Conservation (phyloP, 1,284 basidiomycete species). For the Boletellus sp. region DNA sequence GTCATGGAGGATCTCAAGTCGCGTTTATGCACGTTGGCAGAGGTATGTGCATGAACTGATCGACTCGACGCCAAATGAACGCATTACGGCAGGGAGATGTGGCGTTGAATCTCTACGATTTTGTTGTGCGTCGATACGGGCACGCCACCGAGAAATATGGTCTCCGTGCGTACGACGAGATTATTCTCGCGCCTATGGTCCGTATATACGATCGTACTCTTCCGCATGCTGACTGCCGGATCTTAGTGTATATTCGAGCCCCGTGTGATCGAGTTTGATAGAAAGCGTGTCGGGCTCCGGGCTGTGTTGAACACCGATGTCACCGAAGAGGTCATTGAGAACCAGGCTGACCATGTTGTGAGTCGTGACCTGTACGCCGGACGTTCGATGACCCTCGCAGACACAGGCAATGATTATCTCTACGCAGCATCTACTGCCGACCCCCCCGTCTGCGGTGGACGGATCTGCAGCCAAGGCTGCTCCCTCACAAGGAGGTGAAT, state of each 20-base stretch:
- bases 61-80: not conserved
- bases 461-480: conserved; percentile 18
- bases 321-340: conserved; percentile 71
- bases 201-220: conserved; percentile 18
- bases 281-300: conserved; percentile 56
- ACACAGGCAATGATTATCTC: conserved; percentile 84
- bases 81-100: conserved; percentile 69
- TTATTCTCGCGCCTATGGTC: conserved; percentile 92
- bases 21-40: conserved; percentile 77
- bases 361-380: conserved; percentile 23
- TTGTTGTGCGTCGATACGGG: conserved; percentile 77
- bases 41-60: conserved; percentile 49
- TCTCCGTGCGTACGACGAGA: conserved; percentile 92
- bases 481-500: conserved; percentile 29
- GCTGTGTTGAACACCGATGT: conserved; percentile 52
- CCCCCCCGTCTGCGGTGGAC: conserved; percentile 26
- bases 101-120: conserved; percentile 85
- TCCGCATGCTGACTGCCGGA: conserved; percentile 4
- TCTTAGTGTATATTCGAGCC: conserved; percentile 88
- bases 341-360: conserved; percentile 60
- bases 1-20: conserved; percentile 88
- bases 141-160: conserved; percentile 84
- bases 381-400: conserved; percentile 35
- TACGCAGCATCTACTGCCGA: conserved; percentile 70
- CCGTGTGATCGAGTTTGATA: conserved; percentile 84